Base-by-base conservation (phyloP, 768 basidiomycete genomes). In the Hysterangium stoloniferum region DNA sequence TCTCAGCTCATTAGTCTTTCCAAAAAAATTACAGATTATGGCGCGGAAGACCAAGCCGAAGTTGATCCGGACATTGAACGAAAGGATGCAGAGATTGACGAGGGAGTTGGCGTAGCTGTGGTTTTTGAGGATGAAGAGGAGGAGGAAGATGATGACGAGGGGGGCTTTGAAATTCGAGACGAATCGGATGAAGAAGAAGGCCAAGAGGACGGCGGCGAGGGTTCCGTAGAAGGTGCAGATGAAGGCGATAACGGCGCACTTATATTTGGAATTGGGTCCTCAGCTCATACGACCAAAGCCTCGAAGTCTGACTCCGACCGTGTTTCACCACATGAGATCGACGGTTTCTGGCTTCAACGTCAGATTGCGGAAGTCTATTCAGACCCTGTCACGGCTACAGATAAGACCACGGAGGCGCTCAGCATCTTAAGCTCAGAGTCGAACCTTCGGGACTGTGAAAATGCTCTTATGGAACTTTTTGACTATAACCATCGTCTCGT, bases 321-420 rank as follows among this genome's bases (percentile, higher is more conserved):
- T 47, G 84, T 98, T 34, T 84, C 91, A 0, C 92, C 93, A 0
- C 91, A 96, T 55, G 76, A 83, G 45, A 83, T 99, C 60, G 95
- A 99, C 64, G 95, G 80, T 24, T 98, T 98, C 80, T 99, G 94
- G 94, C 90, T 99, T 0, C 96, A 99, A 62, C 84, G 94, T 1
- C 86, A 95, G 53, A 83, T 98, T 45, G 80, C 88, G 0, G 83
- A 90, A 61, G 75, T 92, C 12, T 97, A 96, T 61, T 78, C 94
- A 4, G 96, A 99, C 62, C 89, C 96, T 2, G 85, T 92, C 59
- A 96, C 91, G 13, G 88, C 93, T 2, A 85, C 92, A 51, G 87
- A 91, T 67, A 94, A 98, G 60, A 88, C 96, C 0, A 70, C 84
- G 1, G 69, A 82, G 8, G 92, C 94, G 1, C 80, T 98, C 47